A percentile compares a stretch with the other conserved stretches of the same genome.
Evolutionary conservation across 2,329 filamentous ascomycete species (phyloP).

Genomic region (Xylariaceae sp.): DNA sequence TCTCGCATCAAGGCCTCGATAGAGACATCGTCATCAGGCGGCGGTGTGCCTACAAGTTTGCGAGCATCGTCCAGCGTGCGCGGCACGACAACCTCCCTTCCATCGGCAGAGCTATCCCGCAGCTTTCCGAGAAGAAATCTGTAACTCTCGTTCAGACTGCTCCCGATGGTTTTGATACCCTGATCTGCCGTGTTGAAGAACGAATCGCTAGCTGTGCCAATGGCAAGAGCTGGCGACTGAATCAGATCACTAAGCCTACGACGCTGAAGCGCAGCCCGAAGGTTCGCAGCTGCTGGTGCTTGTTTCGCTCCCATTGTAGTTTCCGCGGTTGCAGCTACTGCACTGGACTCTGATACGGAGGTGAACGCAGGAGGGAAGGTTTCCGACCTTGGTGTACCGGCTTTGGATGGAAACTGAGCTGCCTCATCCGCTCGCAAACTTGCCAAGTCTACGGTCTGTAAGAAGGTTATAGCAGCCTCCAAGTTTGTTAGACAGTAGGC

Average conservation of each 20-base stretch:
- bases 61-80: constrained; percentile 91
- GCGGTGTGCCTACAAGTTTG: constrained; percentile 75
- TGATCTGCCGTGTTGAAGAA: constrained; percentile 88
- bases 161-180: constrained; percentile 86
- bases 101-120: constrained; percentile 61
- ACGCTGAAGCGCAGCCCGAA: constrained; percentile 44
- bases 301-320: constrained; percentile 31
- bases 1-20: constrained; percentile 53
- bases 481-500: constrained; percentile 96
- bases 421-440: constrained; percentile 78
- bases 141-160: constrained; percentile 85
- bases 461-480: constrained; percentile 88
- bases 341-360: constrained; percentile 35
- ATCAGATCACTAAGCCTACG: constrained; percentile 83
- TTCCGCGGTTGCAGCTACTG: constrained; percentile 32
- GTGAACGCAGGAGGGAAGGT: constrained; percentile 57
- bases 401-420: constrained; percentile 63
- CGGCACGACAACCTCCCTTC: constrained; percentile 60
- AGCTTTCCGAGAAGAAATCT: constrained; percentile 88
- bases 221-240: constrained; percentile 74
- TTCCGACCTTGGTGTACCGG: constrained; percentile 47
- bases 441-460: constrained; percentile 91
- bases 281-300: constrained; percentile 36
- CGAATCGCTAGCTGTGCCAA: constrained; percentile 79
- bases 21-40: constrained; percentile 57